Evolutionary conservation across 345 rosid genomes (phyloP).

Genomic region (Isatis tinctoria): DNA sequence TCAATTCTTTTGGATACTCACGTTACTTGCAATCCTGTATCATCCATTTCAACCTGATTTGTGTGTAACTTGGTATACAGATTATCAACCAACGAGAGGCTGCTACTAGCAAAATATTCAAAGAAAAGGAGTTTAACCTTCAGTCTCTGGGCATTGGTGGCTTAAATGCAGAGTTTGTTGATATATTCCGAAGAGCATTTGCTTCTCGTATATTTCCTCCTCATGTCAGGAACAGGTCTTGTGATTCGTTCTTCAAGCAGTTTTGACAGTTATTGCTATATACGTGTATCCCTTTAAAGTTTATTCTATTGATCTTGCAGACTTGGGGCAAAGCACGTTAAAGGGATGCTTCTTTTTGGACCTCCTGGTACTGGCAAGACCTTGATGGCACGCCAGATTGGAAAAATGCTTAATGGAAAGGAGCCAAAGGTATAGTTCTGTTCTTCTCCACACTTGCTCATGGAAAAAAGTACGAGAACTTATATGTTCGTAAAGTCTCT

Average conservation of each 20-base stretch:
- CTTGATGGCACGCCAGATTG: conserved; percentile 94
- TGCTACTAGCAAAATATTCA: conserved; percentile 82
- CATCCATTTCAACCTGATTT: not conserved
- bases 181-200: conserved; percentile 92
- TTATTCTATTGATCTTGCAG: not conserved
- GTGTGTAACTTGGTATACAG: conserved; percentile 35
- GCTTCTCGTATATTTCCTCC: conserved; percentile 91
- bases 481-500: not conserved
- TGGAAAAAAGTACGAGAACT: not conserved
- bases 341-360: conserved; percentile 92
- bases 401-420: conserved; percentile 85
- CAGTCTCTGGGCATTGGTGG: conserved; percentile 85
- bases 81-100: conserved; percentile 85
- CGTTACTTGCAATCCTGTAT: not conserved
- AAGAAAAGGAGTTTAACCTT: conserved; percentile 86
- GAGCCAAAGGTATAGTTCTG: conserved; percentile 73
- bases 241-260: conserved; percentile 5
- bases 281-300: not conserved
- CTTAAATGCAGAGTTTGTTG: conserved; percentile 74
- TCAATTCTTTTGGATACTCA: too few relatives aligned
- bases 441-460: not conserved
- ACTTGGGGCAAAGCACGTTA: conserved; percentile 58
- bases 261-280: not conserved
- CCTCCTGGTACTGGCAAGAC: conserved; percentile 99
- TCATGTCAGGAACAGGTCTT: conserved; percentile 72